Conservation (phyloP, 2,329 filamentous ascomycete genomes). For the Sporothrix inflata region DNA sequence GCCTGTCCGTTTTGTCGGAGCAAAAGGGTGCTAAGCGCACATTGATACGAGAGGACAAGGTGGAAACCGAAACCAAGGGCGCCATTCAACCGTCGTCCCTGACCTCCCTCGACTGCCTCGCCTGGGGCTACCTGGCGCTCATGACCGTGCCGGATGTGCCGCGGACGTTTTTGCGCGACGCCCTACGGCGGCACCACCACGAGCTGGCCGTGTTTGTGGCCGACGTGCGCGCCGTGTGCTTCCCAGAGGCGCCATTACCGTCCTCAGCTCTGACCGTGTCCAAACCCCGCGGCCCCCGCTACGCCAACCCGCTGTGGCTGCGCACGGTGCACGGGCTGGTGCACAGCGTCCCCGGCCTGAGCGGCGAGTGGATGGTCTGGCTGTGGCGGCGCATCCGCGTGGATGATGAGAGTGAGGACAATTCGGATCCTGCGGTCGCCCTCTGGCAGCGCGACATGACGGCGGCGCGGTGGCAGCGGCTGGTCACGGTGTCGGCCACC, state of each 20-base stretch:
- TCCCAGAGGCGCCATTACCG: neutral
- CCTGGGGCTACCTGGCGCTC: slow-evolving; percentile 76
- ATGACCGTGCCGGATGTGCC: slow-evolving; percentile 56
- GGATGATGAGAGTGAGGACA: slow-evolving; percentile 28
- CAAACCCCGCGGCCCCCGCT: neutral
- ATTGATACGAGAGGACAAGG: slow-evolving; percentile 54
- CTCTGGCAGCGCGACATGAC: slow-evolving; percentile 10
- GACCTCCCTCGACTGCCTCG: slow-evolving; percentile 75
- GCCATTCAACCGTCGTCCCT: slow-evolving; percentile 46
- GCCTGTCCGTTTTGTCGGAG: slow-evolving; percentile 69
- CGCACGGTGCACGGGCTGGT: slow-evolving; percentile 42
- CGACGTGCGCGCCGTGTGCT: slow-evolving; percentile 30
- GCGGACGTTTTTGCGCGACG: slow-evolving; percentile 42
- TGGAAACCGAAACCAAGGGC: too few relatives aligned
- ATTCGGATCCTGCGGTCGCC: slow-evolving; percentile 33
- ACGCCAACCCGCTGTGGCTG: slow-evolving; percentile 30
- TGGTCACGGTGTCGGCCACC: slow-evolving; percentile 42
- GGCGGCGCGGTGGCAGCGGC: slow-evolving; percentile 35
- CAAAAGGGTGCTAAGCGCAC: slow-evolving; percentile 56
- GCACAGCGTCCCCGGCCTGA: slow-evolving; percentile 40
- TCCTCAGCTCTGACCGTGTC: neutral
- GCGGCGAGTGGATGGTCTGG: slow-evolving; percentile 43
- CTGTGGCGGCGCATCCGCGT: slow-evolving; percentile 35
- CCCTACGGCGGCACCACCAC: slow-evolving; percentile 30
- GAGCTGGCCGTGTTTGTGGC: slow-evolving; percentile 32